Evolutionary conservation across 148 eudicot genomes (phyloP).

Genomic region (Limonium bicolor): DNA sequence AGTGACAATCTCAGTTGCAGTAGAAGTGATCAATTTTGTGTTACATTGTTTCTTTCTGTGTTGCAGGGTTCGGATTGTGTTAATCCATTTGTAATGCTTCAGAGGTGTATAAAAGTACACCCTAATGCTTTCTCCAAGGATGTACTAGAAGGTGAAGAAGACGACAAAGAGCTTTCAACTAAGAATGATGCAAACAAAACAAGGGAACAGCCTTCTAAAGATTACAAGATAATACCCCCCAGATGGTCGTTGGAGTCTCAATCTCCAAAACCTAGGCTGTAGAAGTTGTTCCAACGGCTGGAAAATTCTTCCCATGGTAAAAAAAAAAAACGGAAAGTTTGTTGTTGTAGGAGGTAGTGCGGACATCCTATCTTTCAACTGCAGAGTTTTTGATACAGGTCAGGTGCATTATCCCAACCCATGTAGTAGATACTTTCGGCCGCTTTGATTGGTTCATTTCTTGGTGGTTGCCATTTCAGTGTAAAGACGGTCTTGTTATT

Average conservation of each 20-base stretch:
- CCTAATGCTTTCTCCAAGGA: conserved; percentile 79
- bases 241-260: conserved; percentile 40
- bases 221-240: conserved; percentile 52
- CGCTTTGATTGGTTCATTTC: too few relatives aligned
- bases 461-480: too few relatives aligned
- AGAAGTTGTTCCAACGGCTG: too few relatives aligned
- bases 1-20: background rate
- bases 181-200: too few relatives aligned
- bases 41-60: background rate
- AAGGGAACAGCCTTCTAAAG: conserved; percentile 21
- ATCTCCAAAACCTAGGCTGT: conserved; percentile 35
- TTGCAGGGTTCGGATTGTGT: conserved; percentile 85
- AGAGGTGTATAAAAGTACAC: conserved; percentile 59
- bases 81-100: conserved; percentile 68
- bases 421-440: too few relatives aligned
- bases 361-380: too few relatives aligned
- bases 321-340: too few relatives aligned
- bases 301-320: too few relatives aligned
- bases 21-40: background rate
- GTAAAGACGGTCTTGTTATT: too few relatives aligned
- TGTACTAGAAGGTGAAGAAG: conserved; percentile 34
- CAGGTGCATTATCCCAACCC: too few relatives aligned
- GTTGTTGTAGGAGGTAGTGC: too few relatives aligned
- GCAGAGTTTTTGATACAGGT: too few relatives aligned
- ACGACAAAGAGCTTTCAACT: conserved; percentile 19